Base-by-base conservation (phyloP, 371 early-diverging fungal genomes). In the Cladochytrium tenue region DNA sequence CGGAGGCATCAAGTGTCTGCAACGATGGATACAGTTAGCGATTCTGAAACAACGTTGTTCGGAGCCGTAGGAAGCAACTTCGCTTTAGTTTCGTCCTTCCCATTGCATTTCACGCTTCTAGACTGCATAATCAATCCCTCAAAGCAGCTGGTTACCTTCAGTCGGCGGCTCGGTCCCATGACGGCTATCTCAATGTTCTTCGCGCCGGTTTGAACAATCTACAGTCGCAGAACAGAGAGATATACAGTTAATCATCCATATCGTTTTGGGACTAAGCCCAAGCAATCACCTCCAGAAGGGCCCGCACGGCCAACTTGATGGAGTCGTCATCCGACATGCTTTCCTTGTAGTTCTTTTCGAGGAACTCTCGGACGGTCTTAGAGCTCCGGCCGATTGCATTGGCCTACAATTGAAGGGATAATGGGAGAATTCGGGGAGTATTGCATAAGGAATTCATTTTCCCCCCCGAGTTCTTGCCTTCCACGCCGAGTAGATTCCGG, bases 401-500 rank as follows among this genome's bases (percentile, higher is more conserved):
- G 58, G 96, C 97, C 87, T 69, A 5, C 5, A 23, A 3, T 80
- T 67, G 23, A 30, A 58, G 32, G 63, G 7, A 31, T 36, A 7
- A 43, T 13, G 43, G 13, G 13, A 43, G 43, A 43, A 43, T 20
- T 43, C 20, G 43, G 43, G 43, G 43, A 20, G 7, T 13, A 43
- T 20, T 13, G 20, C 20, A 43, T 7, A 20, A 7, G 43, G 20
- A 43, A 55, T 27, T 55, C 27, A 15, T n/a, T n/a, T 51, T 51
- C n/a, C 51, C n/a, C 51, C 74, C 77, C 73, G 85, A 7, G 27
- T 25, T 25, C 32, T 51, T 32, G 64, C 89, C 85, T 93, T 95
- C 96, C 99, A 99, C 69, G 95, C 95, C 60, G 96, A 91, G 79
- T 95, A 98, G 71, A 98, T 98, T 60, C 99, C 99, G 55, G 99